Percentiles rank a stretch among this genome's conserved stretches.
These are phyloP conservation scores for Solanum megistacrolobum DNA, from an alignment of 257 asterid genomes.

Conservation along the genomic window DNA sequence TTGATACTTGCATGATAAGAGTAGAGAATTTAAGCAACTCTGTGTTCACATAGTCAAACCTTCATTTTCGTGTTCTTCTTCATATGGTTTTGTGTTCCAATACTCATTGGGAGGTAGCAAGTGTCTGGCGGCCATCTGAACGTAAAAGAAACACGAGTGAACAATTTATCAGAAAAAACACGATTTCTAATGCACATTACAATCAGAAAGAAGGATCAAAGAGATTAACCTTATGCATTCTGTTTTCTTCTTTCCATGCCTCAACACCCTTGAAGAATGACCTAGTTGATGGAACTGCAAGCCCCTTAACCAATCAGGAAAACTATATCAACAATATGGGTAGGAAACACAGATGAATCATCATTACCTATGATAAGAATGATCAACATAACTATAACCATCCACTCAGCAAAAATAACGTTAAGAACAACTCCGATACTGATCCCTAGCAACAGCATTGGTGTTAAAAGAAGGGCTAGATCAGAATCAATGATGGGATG, in stretches of 20 bases:
- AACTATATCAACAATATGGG: not conserved
- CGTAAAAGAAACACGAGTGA: not conserved
- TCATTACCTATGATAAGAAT: constrained; percentile 41
- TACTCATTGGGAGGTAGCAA: constrained; percentile 19
- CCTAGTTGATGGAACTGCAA: constrained; percentile 23
- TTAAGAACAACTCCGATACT: constrained; percentile 51
- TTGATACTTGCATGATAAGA: not conserved
- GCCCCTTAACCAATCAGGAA: not conserved
- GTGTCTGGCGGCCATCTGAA: constrained; percentile 36
- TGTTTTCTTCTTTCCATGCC: constrained; percentile 50
- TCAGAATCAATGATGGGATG: constrained; percentile 54
- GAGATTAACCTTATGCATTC: constrained; percentile 22
- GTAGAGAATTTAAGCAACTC: not conserved
- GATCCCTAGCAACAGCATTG: constrained; percentile 50
- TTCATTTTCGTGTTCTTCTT: not conserved
- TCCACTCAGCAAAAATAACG: constrained; percentile 54
- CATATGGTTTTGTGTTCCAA: not conserved
- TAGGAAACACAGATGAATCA: not conserved
- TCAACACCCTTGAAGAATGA: constrained; percentile 52
- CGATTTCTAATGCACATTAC: not conserved
- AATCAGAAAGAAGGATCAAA: not conserved
- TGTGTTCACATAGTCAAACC: not conserved
- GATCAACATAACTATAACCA: constrained; percentile 44
- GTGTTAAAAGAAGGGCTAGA: constrained; percentile 52
- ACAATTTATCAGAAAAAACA: not conserved